Evolutionary conservation across 352 stramenopile species (phyloP).

Genomic region (Globisporangium yorkense): DNA sequence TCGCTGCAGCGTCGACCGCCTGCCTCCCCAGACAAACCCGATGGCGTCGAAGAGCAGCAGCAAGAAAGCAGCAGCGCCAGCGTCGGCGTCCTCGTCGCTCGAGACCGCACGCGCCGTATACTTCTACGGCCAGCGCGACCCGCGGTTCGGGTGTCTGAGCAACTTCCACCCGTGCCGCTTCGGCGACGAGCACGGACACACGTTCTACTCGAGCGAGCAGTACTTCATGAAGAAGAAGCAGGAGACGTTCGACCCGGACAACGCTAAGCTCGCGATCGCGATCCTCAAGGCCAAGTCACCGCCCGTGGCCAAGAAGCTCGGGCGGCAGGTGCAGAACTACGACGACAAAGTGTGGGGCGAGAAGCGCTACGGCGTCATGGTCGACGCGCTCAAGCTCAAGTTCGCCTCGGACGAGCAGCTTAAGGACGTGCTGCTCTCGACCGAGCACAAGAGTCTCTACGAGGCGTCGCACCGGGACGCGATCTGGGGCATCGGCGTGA

Average conservation of each 20-base stretch:
- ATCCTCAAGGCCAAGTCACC: slow-evolving; percentile 46
- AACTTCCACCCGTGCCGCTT: slow-evolving; percentile 63
- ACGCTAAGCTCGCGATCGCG: slow-evolving; percentile 27
- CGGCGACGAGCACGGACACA: slow-evolving; percentile 20
- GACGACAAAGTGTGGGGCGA: slow-evolving; percentile 39
- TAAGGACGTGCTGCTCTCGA: slow-evolving; percentile 29
- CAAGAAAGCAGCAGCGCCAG: not conserved
- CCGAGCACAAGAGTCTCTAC: slow-evolving; percentile 41
- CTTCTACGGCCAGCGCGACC: slow-evolving; percentile 44
- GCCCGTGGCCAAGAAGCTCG: slow-evolving; percentile 40
- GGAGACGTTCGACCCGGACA: slow-evolving; percentile 49
- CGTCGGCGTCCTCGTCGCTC: slow-evolving; percentile 18
- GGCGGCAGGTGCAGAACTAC: slow-evolving; percentile 45
- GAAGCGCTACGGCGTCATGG: slow-evolving; percentile 39
- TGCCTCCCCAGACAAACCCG: no score
- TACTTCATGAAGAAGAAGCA: slow-evolving; percentile 74
- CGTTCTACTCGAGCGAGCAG: slow-evolving; percentile 64
- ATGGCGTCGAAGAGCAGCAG: slow-evolving; percentile 6
- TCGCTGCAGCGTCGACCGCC: not conserved
- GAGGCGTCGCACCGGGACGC: slow-evolving; percentile 40
- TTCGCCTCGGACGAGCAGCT: slow-evolving; percentile 34
- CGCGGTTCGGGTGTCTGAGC: slow-evolving; percentile 42
- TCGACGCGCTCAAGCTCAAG: slow-evolving; percentile 62
- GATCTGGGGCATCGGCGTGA: slow-evolving; percentile 61
- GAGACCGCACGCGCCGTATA: slow-evolving; percentile 35